A percentile compares a stretch with the other conserved stretches of the same genome.
These are phyloP conservation scores for Yamadazyma nakazawae DNA, from an alignment of 805 yeast species.

Conservation along the genomic window DNA sequence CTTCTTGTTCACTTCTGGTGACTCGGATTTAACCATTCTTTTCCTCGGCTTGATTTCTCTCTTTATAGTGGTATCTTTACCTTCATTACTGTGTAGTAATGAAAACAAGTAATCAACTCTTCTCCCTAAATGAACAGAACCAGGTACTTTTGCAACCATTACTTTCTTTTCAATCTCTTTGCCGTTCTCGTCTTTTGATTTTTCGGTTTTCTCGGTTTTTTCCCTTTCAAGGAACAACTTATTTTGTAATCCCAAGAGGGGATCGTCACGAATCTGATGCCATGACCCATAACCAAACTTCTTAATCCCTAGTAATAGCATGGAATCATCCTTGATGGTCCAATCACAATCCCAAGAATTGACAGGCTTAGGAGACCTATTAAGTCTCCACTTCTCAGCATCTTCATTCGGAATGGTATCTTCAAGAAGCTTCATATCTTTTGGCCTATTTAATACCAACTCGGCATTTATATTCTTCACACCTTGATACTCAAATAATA, in stretches of 20 bases:
- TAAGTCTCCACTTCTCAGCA: conserved; percentile 58
- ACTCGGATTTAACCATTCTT: conserved; percentile 7
- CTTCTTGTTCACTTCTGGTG: conserved; percentile 8
- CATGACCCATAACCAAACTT: conserved; percentile 97
- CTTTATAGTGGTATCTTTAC: conserved; percentile 9
- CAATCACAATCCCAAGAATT: conserved; percentile 91
- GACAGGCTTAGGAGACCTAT: conserved; percentile 69
- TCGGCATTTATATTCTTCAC: conserved; percentile 92
- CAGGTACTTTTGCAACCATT: conserved; percentile 56
- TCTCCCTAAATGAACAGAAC: conserved; percentile 87
- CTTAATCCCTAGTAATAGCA: conserved; percentile 79
- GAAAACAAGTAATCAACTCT: conserved; percentile 83
- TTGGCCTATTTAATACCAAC: conserved; percentile 73
- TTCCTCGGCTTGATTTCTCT: conserved; percentile 9
- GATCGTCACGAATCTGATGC: conserved; percentile 93
- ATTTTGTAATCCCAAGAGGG: conserved; percentile 78
- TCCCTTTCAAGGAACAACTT: conserved; percentile 64
- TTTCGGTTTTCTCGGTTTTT: conserved; percentile 25
- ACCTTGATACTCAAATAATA: conserved; percentile 81
- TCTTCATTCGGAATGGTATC: conserved; percentile 51
- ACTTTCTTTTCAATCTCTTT: conserved; percentile 28
- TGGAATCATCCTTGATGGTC: conserved; percentile 80
- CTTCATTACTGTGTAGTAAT: conserved; percentile 52
- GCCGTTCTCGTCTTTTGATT: conserved; percentile 19
- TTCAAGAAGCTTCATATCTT: conserved; percentile 70